Evolutionary conservation across 257 asterid genomes (phyloP).

Genomic region (Verbascum thapsus): DNA sequence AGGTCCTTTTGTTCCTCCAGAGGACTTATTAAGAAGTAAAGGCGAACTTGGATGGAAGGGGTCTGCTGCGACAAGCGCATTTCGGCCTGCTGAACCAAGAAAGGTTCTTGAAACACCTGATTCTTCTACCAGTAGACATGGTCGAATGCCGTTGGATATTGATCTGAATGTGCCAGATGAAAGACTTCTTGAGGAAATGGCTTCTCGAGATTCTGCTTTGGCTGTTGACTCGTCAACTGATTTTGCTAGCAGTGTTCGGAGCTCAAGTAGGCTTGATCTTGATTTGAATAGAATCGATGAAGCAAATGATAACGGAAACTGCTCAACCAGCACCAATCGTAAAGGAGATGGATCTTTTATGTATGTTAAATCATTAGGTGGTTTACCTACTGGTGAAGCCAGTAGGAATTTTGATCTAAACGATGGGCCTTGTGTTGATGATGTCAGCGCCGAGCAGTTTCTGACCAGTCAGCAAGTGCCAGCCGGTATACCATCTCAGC

Average conservation of each 20-base stretch:
- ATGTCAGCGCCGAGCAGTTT: constrained; percentile 14
- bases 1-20: constrained; percentile 51
- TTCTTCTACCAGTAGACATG: constrained; percentile 37
- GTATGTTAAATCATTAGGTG: constrained; percentile 34
- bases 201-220: constrained; percentile 27
- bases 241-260: constrained; percentile 28
- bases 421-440: constrained; percentile 41
- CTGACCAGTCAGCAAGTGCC: constrained; percentile 18
- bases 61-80: constrained; percentile 64
- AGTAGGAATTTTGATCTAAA: constrained; percentile 50
- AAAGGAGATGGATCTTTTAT: constrained; percentile 29
- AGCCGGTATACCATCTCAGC: constrained; percentile 43
- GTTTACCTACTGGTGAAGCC: constrained; percentile 31
- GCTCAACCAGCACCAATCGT: constrained; percentile 40
- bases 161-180: constrained; percentile 48
- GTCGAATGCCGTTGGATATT: constrained; percentile 40
- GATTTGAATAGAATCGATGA: constrained; percentile 47
- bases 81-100: constrained; percentile 62
- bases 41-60: constrained; percentile 60
- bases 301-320: constrained; percentile 35
- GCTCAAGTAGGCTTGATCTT: constrained; percentile 41
- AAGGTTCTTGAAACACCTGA: constrained; percentile 39
- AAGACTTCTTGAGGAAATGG: constrained; percentile 39
- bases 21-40: constrained; percentile 49
- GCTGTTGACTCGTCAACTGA: constrained; percentile 20